Percentiles rank a stretch among this genome's conserved stretches.
Evolutionary conservation across 345 rosid species (phyloP).

Genomic region (Theobroma cacao): DNA sequence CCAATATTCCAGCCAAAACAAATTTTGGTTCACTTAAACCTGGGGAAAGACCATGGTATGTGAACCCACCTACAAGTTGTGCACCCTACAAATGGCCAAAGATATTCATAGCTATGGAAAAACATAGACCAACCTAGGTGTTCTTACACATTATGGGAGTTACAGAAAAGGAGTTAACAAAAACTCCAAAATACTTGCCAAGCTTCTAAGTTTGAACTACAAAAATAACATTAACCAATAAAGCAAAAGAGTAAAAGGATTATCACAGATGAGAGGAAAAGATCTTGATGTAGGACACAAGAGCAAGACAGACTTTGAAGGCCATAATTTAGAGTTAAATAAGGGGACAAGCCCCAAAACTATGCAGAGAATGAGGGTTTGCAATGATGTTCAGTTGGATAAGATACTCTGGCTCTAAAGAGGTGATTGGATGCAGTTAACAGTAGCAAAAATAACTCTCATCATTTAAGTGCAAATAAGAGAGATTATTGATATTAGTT

Average conservation of each 20-base stretch:
- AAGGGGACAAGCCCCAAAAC: neutral
- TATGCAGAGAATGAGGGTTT: neutral
- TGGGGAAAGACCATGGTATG: neutral
- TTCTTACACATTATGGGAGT: neutral
- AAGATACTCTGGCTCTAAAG: neutral
- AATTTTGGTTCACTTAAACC: neutral
- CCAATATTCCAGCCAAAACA: neutral
- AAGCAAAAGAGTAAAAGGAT: no score
- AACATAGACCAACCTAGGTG: neutral
- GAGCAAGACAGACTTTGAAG: neutral
- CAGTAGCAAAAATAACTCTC: neutral
- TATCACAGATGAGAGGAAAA: no score
- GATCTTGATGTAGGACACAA: no score
- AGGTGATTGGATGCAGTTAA: neutral
- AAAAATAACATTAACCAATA: no score
- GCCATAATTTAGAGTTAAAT: neutral
- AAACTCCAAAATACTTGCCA: neutral
- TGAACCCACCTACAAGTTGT: neutral
- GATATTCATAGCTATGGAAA: neutral
- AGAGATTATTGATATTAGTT: neutral
- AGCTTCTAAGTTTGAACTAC: neutral
- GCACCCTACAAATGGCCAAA: neutral
- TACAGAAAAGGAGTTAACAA: neutral
- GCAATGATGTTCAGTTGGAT: neutral
- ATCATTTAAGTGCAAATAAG: neutral